Conservation (phyloP, 139 green algal genomes). For the Chlamydomonas schloesseri region DNA sequence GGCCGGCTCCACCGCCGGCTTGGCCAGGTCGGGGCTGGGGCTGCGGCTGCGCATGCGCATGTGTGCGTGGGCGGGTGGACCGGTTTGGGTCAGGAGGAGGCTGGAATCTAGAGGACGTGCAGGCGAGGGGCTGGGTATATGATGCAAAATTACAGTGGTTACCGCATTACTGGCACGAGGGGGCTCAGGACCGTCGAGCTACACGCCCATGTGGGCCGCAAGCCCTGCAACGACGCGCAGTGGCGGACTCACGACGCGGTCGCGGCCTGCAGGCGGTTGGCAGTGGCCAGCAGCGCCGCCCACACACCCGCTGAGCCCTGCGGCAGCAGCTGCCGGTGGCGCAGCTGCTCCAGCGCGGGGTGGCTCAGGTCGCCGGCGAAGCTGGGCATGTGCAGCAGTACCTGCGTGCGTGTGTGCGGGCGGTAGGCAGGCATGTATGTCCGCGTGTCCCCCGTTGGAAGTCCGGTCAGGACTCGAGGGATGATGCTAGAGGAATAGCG, state of each 20-base stretch:
- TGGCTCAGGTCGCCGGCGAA: conserved; percentile 61
- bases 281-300: conserved; percentile 27
- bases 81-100: background rate
- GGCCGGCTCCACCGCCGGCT: conserved; percentile 48
- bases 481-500: too few relatives aligned
- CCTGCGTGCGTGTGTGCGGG: conserved; percentile 55
- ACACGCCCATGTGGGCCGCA: too few relatives aligned
- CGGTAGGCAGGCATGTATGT: too few relatives aligned
- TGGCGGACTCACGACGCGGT: background rate
- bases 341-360: conserved; percentile 16
- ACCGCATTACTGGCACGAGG: too few relatives aligned
- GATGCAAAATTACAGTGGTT: too few relatives aligned
- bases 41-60: too few relatives aligned
- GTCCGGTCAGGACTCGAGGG: too few relatives aligned
- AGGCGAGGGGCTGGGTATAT: background rate
- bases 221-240: too few relatives aligned
- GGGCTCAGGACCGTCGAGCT: too few relatives aligned
- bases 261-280: background rate
- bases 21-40: background rate
- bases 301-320: conserved; percentile 28
- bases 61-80: too few relatives aligned
- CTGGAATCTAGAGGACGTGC: background rate
- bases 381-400: conserved; percentile 62
- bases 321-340: conserved; percentile 2
- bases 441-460: too few relatives aligned